These are phyloP conservation scores for Torrubiella hemipterigena DNA, from an alignment of 2,329 filamentous ascomycete species.

Conservation along the genomic window DNA sequence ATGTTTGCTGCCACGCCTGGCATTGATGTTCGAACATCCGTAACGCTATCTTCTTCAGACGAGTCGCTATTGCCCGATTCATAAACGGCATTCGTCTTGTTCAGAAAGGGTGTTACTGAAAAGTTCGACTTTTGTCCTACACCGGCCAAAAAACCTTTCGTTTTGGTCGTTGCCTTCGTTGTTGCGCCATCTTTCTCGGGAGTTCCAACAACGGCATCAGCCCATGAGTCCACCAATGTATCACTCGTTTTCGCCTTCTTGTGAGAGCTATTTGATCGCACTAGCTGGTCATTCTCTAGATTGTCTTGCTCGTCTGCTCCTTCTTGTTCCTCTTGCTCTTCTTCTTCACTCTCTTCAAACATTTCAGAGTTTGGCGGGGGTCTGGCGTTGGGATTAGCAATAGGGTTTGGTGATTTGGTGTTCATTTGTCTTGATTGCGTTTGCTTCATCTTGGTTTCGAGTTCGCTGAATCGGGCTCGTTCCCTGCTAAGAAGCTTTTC, in stretches of 20 bases:
- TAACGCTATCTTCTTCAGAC: background rate
- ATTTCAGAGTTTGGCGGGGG: background rate
- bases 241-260: background rate
- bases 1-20: too few relatives aligned
- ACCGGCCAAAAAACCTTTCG: conserved; percentile 34
- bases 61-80: too few relatives aligned
- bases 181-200: conserved; percentile 29
- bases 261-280: background rate
- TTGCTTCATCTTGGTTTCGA: background rate
- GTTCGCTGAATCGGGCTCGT: background rate
- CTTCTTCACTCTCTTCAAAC: background rate
- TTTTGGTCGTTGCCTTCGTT: conserved; percentile 37
- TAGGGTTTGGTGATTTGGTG: background rate
- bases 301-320: background rate
- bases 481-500: background rate
- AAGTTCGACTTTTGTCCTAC: conserved; percentile 83
- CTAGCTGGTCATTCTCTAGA: background rate
- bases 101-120: conserved; percentile 89
- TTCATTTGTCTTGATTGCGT: background rate
- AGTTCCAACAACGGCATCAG: conserved; percentile 35
- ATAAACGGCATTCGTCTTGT: conserved; percentile 49
- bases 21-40: too few relatives aligned
- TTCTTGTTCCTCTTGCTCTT: background rate
- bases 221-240: conserved; percentile 7
- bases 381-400: background rate